phyloP scores from a whole-genome alignment of 257 asterid genomes.

The Osmanthus fragrans region DNA sequence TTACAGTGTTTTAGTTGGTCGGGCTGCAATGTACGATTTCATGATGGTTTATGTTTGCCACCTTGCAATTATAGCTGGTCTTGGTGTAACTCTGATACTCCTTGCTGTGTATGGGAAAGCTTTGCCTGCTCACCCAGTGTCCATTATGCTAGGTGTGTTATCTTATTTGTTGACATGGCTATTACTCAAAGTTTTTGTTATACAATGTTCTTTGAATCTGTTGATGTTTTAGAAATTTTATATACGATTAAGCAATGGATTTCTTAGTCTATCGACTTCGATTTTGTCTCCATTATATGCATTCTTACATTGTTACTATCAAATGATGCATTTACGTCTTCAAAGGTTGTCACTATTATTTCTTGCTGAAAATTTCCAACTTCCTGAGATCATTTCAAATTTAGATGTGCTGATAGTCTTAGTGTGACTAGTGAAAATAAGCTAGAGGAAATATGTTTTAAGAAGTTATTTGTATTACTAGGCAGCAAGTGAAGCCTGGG shows the following conservation, averaged over 20 bases:
- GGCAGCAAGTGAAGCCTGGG: neutral
- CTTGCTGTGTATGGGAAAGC: slow-evolving; percentile 90
- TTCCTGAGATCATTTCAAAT: neutral
- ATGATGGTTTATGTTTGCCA: slow-evolving; percentile 95
- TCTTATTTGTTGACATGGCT: slow-evolving; percentile 80
- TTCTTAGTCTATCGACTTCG: slow-evolving; percentile 3
- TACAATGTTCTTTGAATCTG: slow-evolving; percentile 79
- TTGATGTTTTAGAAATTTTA: slow-evolving; percentile 70
- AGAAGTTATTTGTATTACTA: neutral
- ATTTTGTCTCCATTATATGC: neutral
- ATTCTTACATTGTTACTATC: neutral
- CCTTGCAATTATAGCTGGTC: slow-evolving; percentile 94
- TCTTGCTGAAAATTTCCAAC: neutral
- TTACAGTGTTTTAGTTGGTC: slow-evolving; percentile 87
- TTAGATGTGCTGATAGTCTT: neutral
- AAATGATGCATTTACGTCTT: neutral
- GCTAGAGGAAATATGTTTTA: neutral
- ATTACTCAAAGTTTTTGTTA: slow-evolving; percentile 79
- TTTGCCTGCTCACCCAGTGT: slow-evolving; percentile 95
- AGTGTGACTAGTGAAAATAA: neutral
- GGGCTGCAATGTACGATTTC: slow-evolving; percentile 96
- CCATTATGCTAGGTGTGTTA: slow-evolving; percentile 77
- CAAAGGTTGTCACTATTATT: neutral
- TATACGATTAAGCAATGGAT: slow-evolving; percentile 4
- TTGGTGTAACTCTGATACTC: slow-evolving; percentile 78